Base-by-base conservation (phyloP, 2,329 filamentous ascomycete species). In the Diaporthe ampelina region DNA sequence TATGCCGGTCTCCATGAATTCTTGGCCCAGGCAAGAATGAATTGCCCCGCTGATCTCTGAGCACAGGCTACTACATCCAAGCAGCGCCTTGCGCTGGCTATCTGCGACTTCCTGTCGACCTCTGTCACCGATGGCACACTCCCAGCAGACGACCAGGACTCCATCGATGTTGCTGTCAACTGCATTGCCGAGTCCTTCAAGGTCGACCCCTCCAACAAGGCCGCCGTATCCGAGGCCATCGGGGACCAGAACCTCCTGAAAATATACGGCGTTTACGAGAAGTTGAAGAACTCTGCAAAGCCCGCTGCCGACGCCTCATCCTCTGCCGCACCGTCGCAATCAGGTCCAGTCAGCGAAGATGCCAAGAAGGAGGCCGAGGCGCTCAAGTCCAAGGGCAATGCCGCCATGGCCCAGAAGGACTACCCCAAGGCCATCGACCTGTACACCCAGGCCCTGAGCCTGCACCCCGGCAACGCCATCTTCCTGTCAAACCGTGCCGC, bases 401-500 rank as follows among this genome's bases (percentile, higher is more conserved):
- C 94, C 71, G 95, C 96, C 75, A 98, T 99, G 95, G 93, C 94
- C 74, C 91, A 93, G 83, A 98, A 98, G 87, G 95, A 98, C 84
- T 98, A 98, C 87, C 80, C 88, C 59, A 81, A 86, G 56, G 97
- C 97, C 76, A 95, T 98, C 82, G 92, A 94, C 79, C 88, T 94
- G 78, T 99, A 99, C 89, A 94, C 94, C 35, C 89, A 96, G 84
- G 97, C 97, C 5, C 91, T 99, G 35, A 89, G 91, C 73, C 88
- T 98, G 70, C 86, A 94, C 78, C 95, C 97, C 1, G 88, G 91
- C 78, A 98, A 99, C 86, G 94, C 95, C 52, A 97, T 99, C 84
- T 99, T 97, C 89, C 93, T 99, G 54, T 98, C 95, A 77, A 99
- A 99, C 91, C 95, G 97, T 78, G 97, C 97, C 15, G 97, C 97